Percentiles rank a stretch among this genome's conserved stretches.
These are phyloP conservation scores for Metschnikowia kunwiensis DNA, from an alignment of 805 yeast genomes.

Conservation along the genomic window DNA sequence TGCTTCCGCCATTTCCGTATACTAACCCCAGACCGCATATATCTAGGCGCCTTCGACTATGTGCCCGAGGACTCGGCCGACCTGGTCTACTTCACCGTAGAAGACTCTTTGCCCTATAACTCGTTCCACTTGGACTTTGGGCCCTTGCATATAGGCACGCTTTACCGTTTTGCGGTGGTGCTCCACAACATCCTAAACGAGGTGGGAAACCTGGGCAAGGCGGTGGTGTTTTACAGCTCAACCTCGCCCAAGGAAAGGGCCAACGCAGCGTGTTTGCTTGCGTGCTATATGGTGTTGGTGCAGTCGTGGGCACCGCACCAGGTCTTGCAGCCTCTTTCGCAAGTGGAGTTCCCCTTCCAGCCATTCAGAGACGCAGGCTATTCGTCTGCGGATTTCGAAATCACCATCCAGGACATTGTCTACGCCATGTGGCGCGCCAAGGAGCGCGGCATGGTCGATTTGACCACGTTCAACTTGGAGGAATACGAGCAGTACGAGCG, in stretches of 20 bases:
- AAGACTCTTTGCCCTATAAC: slow-evolving; percentile 87
- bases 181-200: slow-evolving; percentile 89
- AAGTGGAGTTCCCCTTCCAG: slow-evolving; percentile 89
- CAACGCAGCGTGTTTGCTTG: slow-evolving; percentile 89
- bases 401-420: slow-evolving; percentile 90
- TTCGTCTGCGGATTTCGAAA: slow-evolving; percentile 89
- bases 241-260: slow-evolving; percentile 79
- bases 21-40: slow-evolving; percentile 58
- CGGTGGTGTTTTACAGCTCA: slow-evolving; percentile 86
- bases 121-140: slow-evolving; percentile 97
- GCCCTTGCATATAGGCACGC: slow-evolving; percentile 88
- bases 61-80: slow-evolving; percentile 74
- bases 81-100: slow-evolving; percentile 84
- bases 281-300: slow-evolving; percentile 91
- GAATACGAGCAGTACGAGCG: slow-evolving; percentile 93
- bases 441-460: slow-evolving; percentile 82
- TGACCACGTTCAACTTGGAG: slow-evolving; percentile 83
- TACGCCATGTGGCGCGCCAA: slow-evolving; percentile 98
- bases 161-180: slow-evolving; percentile 92
- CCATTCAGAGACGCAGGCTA: slow-evolving; percentile 97
- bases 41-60: slow-evolving; percentile 83
- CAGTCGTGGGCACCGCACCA: slow-evolving; percentile 99
- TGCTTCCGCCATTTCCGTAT: too few relatives aligned
- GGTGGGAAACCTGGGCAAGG: slow-evolving; percentile 76
- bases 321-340: slow-evolving; percentile 90